Conservation (phyloP, 257 asterid genomes). For the Parsonsia alboflavescens region DNA sequence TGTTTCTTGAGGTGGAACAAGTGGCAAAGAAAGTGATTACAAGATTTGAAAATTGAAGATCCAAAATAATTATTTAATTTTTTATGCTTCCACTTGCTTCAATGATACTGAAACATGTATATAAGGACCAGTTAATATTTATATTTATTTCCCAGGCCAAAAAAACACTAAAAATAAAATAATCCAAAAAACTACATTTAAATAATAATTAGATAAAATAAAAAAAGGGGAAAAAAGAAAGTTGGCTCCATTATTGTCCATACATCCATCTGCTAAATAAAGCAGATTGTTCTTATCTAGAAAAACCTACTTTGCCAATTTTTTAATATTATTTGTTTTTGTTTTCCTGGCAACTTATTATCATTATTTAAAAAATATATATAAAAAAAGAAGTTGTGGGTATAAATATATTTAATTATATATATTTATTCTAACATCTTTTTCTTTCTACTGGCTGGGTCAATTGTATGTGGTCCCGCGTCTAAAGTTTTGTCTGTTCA, state of each 20-base stretch:
- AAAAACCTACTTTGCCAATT: constrained; percentile 29
- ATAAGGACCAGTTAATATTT: not conserved
- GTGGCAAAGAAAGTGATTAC: constrained; percentile 7
- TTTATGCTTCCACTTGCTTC: constrained; percentile 7
- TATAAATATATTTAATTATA: constrained; percentile 14
- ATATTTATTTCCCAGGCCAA: not conserved
- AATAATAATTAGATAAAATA: not conserved
- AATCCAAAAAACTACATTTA: not conserved
- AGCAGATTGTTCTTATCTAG: constrained; percentile 38
- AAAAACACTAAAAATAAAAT: constrained; percentile 1
- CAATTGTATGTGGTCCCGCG: constrained; percentile 16
- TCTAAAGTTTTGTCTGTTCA: not conserved
- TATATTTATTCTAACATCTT: not conserved
- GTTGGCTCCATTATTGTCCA: not conserved
- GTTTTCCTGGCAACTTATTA: constrained; percentile 1
- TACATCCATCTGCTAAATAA: constrained; percentile 10
- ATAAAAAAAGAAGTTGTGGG: constrained; percentile 15
- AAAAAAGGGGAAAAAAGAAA: not conserved
- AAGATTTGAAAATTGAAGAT: not conserved
- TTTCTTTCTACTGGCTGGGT: constrained; percentile 6
- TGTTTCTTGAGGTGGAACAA: not conserved
- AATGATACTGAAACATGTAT: not conserved
- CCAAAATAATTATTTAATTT: constrained; percentile 3
- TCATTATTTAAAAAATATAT: not conserved
- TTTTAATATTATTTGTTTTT: constrained; percentile 4